Percentiles rank a stretch among this genome's conserved stretches.
Conservation (phyloP, 139 green algal species). For the Nannochloris sp. region DNA sequence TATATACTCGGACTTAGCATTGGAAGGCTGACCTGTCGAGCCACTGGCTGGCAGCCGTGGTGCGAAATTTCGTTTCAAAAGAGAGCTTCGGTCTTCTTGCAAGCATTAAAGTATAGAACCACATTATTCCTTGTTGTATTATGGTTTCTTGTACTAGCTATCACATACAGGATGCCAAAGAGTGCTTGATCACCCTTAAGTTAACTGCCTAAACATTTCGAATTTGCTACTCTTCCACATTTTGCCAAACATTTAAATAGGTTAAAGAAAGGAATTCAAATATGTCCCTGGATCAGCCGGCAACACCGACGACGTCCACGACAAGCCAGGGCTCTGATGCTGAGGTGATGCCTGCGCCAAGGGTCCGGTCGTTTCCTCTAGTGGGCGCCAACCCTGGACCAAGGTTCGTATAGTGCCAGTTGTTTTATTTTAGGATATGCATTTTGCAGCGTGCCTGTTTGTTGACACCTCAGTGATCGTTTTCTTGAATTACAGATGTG, state of each 20-base stretch:
- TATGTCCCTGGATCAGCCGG: not conserved
- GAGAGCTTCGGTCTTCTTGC: too few species aligned
- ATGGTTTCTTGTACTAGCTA: too few species aligned
- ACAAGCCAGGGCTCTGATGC: not conserved
- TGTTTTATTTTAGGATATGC: not conserved
- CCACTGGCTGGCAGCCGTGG: too few species aligned
- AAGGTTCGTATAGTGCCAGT: not conserved
- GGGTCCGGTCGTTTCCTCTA: conserved; percentile 16
- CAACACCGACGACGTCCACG: not conserved
- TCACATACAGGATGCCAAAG: too few species aligned
- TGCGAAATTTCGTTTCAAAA: too few species aligned
- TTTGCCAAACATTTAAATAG: not conserved
- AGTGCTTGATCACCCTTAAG: too few species aligned
- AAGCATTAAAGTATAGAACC: too few species aligned
- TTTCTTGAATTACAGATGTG: conserved; percentile 54
- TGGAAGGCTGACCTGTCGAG: too few species aligned
- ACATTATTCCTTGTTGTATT: too few species aligned
- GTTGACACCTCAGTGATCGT: not conserved
- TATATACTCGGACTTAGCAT: too few species aligned
- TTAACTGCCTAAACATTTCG: too few species aligned
- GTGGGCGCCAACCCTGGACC: conserved; percentile 26
- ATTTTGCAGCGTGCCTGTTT: not conserved
- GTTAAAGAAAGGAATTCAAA: not conserved
- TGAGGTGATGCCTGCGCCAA: not conserved
- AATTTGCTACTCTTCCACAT: not conserved